Evolutionary conservation across 768 basidiomycete species (phyloP).

Genomic region (Lentinula raphanica): DNA sequence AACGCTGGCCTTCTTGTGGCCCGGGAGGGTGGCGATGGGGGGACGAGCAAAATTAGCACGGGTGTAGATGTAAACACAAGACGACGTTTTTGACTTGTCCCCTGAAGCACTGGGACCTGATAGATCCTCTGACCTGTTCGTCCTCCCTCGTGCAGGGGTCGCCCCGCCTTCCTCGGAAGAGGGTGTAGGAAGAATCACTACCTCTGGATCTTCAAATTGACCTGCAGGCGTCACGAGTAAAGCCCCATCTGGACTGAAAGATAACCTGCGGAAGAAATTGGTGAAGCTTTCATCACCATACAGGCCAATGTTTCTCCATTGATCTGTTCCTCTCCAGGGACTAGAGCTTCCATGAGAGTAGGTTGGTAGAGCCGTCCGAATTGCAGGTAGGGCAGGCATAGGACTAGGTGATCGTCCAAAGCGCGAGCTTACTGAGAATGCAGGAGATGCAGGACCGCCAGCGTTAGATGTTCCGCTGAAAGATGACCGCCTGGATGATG

Average conservation of each 20-base stretch:
- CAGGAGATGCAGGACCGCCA: slow-evolving; percentile 48
- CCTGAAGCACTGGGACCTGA: slow-evolving; percentile 21
- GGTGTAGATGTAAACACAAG: slow-evolving; percentile 89
- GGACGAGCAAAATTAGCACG: slow-evolving; percentile 90
- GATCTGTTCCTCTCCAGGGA: slow-evolving; percentile 3
- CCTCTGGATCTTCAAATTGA: slow-evolving; percentile 90
- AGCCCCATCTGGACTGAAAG: slow-evolving; percentile 93
- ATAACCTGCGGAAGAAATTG: slow-evolving; percentile 91
- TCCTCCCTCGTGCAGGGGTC: slow-evolving; percentile 54
- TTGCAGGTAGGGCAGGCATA: slow-evolving; percentile 91
- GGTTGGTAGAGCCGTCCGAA: slow-evolving; percentile 62
- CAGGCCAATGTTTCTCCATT: slow-evolving; percentile 26
- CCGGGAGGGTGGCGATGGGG: slow-evolving; percentile 91
- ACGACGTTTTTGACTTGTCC: slow-evolving; percentile 23
- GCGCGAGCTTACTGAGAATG: slow-evolving; percentile 41
- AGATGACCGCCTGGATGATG: slow-evolving; percentile 57
- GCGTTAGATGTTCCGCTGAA: slow-evolving; percentile 74
- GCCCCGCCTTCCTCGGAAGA: slow-evolving; percentile 25
- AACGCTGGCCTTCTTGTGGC: slow-evolving; percentile 93
- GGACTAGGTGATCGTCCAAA: slow-evolving; percentile 85
- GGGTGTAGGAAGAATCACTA: slow-evolving; percentile 36
- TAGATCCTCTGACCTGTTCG: slow-evolving; percentile 32
- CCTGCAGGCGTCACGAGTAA: slow-evolving; percentile 94
- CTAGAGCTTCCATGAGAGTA: slow-evolving; percentile 18
- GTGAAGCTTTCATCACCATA: slow-evolving; percentile 96